These are phyloP conservation scores for Calonectria pteridis DNA, from an alignment of 2,329 filamentous ascomycete genomes.

Conservation along the genomic window DNA sequence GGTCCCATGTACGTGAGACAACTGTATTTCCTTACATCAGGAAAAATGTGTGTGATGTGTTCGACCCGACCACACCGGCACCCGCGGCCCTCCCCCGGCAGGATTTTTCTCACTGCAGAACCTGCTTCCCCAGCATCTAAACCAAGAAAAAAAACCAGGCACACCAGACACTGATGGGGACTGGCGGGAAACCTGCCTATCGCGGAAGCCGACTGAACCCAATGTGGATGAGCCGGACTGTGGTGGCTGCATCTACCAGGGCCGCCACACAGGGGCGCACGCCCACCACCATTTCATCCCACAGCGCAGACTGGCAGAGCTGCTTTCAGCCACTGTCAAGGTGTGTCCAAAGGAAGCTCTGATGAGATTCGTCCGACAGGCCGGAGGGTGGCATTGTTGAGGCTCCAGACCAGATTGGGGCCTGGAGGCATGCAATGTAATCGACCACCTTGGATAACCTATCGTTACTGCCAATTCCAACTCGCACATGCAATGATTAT, in stretches of 20 bases:
- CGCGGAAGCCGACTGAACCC: neutral
- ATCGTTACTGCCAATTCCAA: neutral
- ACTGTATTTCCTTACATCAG: conserved; percentile 1
- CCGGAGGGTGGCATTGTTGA: conserved; percentile 6
- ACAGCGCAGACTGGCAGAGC: neutral
- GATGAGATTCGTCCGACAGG: conserved; percentile 1
- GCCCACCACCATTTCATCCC: conserved; percentile 7
- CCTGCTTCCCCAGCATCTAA: neutral
- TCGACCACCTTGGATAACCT: neutral
- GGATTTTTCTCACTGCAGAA: neutral
- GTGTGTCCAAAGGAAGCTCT: neutral
- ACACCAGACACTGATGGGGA: conserved; percentile 8
- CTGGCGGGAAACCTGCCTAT: conserved; percentile 13
- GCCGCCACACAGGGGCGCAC: conserved; percentile 6
- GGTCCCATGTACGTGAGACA: conserved; percentile 12
- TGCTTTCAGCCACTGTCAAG: neutral
- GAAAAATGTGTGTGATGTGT: neutral
- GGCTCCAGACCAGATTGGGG: neutral
- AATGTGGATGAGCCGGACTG: neutral
- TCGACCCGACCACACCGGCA: neutral
- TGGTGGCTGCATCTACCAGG: conserved; percentile 10
- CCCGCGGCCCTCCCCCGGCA: neutral
- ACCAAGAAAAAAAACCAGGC: neutral
- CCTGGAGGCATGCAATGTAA: neutral
- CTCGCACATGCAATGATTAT: neutral